A percentile compares a stretch with the other conserved stretches of the same genome.
Evolutionary conservation across 2,329 filamentous ascomycete species (phyloP).

Genomic region (Fusarium begoniae): DNA sequence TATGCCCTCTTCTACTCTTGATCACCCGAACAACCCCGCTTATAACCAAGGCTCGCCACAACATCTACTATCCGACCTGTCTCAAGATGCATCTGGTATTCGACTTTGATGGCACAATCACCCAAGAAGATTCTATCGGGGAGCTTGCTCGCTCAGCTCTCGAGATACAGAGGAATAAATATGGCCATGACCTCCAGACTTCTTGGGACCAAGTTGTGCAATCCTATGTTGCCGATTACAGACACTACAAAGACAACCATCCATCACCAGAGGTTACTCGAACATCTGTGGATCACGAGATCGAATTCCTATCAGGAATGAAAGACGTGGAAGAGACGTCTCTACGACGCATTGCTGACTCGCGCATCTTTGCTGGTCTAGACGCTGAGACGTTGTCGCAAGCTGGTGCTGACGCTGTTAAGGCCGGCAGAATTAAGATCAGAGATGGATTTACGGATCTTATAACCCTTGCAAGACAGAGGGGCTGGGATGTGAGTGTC

Average conservation of each 20-base stretch:
- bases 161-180: constrained; percentile 41
- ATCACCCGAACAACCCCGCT: background rate
- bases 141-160: constrained; percentile 58
- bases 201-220: constrained; percentile 58
- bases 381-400: constrained; percentile 43
- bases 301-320: constrained; percentile 55
- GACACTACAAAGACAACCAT: constrained; percentile 49
- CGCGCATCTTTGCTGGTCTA: constrained; percentile 57
- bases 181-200: constrained; percentile 46
- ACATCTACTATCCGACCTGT: background rate
- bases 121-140: constrained; percentile 61
- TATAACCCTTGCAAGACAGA: constrained; percentile 36
- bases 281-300: constrained; percentile 50
- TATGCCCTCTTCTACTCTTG: background rate
- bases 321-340: constrained; percentile 58
- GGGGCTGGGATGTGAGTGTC: constrained; percentile 53
- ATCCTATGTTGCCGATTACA: constrained; percentile 56
- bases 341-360: constrained; percentile 53
- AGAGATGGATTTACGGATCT: constrained; percentile 53
- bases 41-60: background rate
- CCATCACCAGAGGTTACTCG: constrained; percentile 47
- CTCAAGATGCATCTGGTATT: constrained; percentile 58
- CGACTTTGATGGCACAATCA: constrained; percentile 70
- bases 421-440: constrained; percentile 47
- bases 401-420: constrained; percentile 52